phyloP scores from a whole-genome alignment of 768 basidiomycete species.

The Dentipellis fragilis region DNA sequence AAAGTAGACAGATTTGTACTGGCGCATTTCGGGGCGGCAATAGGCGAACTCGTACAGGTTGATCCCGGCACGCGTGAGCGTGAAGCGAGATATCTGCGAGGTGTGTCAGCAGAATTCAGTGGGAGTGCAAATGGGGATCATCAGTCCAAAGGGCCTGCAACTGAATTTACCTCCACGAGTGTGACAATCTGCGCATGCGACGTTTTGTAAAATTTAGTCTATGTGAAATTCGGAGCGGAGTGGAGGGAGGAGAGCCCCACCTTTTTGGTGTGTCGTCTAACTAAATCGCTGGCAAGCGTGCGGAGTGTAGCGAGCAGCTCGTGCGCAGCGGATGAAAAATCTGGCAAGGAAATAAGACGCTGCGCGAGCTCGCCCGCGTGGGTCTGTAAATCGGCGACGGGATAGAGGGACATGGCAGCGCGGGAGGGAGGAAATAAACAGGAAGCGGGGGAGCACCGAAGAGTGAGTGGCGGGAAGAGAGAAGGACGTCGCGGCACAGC shows the following conservation, averaged over 20 bases:
- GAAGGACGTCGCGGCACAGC: neutral
- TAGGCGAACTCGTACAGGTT: constrained; percentile 11
- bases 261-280: constrained; percentile 11
- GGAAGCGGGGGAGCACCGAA: neutral
- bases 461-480: constrained; percentile 2
- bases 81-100: constrained; percentile 13
- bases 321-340: constrained; percentile 11
- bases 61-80: constrained; percentile 11
- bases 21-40: constrained; percentile 6
- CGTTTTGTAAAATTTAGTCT: neutral
- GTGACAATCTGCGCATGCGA: constrained; percentile 10
- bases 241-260: constrained; percentile 5
- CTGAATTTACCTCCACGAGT: constrained; percentile 12
- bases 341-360: constrained; percentile 7
- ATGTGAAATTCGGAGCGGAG: neutral
- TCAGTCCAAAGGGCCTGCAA: neutral
- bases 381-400: constrained; percentile 12
- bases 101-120: too few relatives aligned
- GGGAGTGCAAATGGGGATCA: constrained; percentile 1
- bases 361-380: constrained; percentile 11
- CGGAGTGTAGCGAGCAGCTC: constrained; percentile 11
- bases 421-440: neutral
- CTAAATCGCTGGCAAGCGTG: constrained; percentile 8
- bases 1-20: constrained; percentile 13
- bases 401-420: constrained; percentile 6